A percentile compares a stretch with the other conserved stretches of the same genome.
phyloP scores from a whole-genome alignment of 2,329 filamentous ascomycete genomes.

The Talaromyces sp. region DNA sequence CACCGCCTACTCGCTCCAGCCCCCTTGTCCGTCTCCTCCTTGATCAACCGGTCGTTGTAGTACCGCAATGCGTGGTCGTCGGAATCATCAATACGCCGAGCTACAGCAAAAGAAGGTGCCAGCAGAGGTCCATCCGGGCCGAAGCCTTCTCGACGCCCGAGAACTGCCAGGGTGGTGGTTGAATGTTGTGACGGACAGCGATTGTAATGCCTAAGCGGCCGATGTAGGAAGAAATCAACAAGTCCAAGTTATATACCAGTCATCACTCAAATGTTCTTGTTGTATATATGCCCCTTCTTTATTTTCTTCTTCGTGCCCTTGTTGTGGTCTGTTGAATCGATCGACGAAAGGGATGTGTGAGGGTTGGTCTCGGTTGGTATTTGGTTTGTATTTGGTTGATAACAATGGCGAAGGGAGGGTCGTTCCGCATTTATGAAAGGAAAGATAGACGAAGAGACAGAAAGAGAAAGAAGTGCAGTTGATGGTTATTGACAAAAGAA shows the following conservation, averaged over 20 bases:
- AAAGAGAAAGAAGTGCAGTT: not conserved
- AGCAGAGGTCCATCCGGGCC: conserved; percentile 12
- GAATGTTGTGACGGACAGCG: not conserved
- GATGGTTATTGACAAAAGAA: conserved; percentile 1
- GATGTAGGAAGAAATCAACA: not conserved
- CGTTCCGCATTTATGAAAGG: conserved; percentile 1
- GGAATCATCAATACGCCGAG: not conserved
- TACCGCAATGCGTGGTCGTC: not conserved
- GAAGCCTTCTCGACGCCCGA: conserved; percentile 3
- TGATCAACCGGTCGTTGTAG: not conserved
- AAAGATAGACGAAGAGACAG: not conserved
- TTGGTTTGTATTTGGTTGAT: not conserved
- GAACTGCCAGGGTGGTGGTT: conserved; percentile 3
- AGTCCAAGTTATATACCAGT: not conserved
- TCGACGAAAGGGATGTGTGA: conserved; percentile 3
- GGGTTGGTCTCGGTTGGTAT: not conserved
- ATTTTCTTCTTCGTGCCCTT: not conserved
- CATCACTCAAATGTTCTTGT: not conserved
- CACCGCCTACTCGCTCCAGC: not conserved
- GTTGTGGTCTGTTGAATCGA: not conserved
- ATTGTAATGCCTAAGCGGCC: conserved; percentile 1
- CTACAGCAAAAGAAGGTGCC: conserved; percentile 4
- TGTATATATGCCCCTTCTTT: not conserved
- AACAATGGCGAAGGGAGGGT: not conserved
- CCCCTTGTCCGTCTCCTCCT: not conserved